phyloP scores from a whole-genome alignment of 2,329 filamentous ascomycete species.

The Sclerotinia glacialis region DNA sequence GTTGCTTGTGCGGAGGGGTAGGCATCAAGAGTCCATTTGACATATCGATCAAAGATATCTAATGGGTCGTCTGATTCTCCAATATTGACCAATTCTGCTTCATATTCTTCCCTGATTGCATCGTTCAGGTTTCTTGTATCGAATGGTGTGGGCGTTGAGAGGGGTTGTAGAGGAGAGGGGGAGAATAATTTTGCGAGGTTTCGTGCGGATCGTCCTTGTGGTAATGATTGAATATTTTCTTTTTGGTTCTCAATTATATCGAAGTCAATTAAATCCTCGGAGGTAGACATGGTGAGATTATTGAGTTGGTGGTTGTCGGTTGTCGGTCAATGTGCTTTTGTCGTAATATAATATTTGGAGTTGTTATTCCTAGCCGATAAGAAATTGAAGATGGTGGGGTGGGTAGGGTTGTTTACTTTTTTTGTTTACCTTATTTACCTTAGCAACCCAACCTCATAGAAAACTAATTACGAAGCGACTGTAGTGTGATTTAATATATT shows the following conservation, averaged over 20 bases:
- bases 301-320: neutral
- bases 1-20: conserved; percentile 94
- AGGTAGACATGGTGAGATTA: conserved; percentile 44
- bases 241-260: conserved; percentile 95
- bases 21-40: conserved; percentile 92
- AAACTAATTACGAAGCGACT: neutral
- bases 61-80: conserved; percentile 91
- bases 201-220: conserved; percentile 82
- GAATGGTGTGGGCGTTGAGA: conserved; percentile 62
- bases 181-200: conserved; percentile 83
- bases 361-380: neutral
- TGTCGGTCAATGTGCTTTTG: neutral
- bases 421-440: conserved; percentile 1
- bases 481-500: too few relatives aligned
- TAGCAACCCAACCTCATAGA: conserved; percentile 13
- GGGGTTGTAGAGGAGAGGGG: conserved; percentile 57
- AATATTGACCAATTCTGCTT: conserved; percentile 74
- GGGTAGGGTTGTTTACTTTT: conserved; percentile 6
- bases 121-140: conserved; percentile 77
- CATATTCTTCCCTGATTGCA: conserved; percentile 76
- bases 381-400: neutral
- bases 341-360: neutral
- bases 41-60: conserved; percentile 93
- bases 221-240: conserved; percentile 94
- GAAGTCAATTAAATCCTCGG: conserved; percentile 65